These are phyloP conservation scores for Citrus cavaleriei DNA, from an alignment of 345 rosid species.

Conservation along the genomic window DNA sequence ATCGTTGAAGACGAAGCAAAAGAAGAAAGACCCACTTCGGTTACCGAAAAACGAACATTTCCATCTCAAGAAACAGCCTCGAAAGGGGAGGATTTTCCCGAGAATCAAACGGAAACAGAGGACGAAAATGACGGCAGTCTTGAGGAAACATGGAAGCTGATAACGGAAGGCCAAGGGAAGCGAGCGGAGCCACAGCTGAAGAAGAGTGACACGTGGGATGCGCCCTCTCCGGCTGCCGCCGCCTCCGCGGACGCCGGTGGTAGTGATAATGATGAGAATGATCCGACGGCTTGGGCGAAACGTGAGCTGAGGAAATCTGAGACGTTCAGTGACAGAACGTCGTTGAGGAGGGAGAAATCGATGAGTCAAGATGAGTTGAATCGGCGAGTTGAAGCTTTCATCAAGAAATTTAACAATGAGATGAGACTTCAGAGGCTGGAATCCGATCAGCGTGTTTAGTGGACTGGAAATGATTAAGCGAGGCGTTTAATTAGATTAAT, in stretches of 20 bases:
- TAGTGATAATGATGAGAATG: not conserved
- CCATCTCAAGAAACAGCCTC: not conserved
- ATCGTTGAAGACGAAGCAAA: not conserved
- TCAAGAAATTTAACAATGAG: slow-evolving; percentile 34
- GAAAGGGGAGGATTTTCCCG: not conserved
- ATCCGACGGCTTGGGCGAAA: slow-evolving; percentile 17
- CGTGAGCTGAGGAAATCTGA: slow-evolving; percentile 33
- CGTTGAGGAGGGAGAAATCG: slow-evolving; percentile 29
- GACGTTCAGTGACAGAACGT: slow-evolving; percentile 31
- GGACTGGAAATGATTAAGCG: slow-evolving; percentile 21
- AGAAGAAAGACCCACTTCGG: slow-evolving; percentile 1
- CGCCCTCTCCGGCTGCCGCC: slow-evolving; percentile 13
- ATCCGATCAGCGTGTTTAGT: slow-evolving; percentile 31
- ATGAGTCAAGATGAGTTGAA: slow-evolving; percentile 47
- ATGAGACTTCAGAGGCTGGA: slow-evolving; percentile 44
- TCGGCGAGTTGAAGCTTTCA: slow-evolving; percentile 42
- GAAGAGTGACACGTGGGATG: slow-evolving; percentile 45
- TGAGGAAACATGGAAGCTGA: slow-evolving; percentile 46
- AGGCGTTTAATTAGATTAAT: not conserved
- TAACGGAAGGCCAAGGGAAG: slow-evolving; percentile 35
- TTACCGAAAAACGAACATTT: not conserved
- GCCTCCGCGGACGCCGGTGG: not conserved
- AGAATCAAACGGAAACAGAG: slow-evolving; percentile 9
- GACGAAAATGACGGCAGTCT: slow-evolving; percentile 19
- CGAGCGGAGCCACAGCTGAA: slow-evolving; percentile 11